Conservation (phyloP, 495 filamentous ascomycete species). For the Trichoderma erinaceum region DNA sequence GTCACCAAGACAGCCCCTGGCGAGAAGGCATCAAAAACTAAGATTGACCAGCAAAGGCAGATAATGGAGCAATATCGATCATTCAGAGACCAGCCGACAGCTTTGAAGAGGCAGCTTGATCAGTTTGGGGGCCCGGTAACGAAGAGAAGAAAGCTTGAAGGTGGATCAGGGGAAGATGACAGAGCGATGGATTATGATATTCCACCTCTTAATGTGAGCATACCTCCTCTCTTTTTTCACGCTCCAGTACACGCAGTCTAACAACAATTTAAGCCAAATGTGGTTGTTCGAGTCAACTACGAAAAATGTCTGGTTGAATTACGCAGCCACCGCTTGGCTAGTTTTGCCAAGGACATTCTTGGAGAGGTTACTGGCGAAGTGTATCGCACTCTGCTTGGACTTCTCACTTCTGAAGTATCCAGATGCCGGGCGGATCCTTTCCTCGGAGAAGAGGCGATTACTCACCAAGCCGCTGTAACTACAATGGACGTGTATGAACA, state of each 20-base stretch:
- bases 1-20: constrained; percentile 32
- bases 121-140: constrained; percentile 30
- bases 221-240: background rate
- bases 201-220: constrained; percentile 33
- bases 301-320: constrained; percentile 76
- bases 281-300: constrained; percentile 76
- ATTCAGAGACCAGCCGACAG: constrained; percentile 39
- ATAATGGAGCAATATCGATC: constrained; percentile 49
- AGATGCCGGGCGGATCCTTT: constrained; percentile 55
- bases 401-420: constrained; percentile 59
- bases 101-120: constrained; percentile 45
- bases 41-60: constrained; percentile 45
- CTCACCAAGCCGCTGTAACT: constrained; percentile 30
- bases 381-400: constrained; percentile 64
- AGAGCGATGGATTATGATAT: constrained; percentile 30
- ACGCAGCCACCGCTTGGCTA: constrained; percentile 68
- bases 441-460: constrained; percentile 42
- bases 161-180: constrained; percentile 23
- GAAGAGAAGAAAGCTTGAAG: constrained; percentile 44
- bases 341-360: constrained; percentile 51
- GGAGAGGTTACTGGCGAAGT: constrained; percentile 63
- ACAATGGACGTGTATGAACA: constrained; percentile 43
- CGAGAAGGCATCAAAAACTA: constrained; percentile 51
- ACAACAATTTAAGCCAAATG: constrained; percentile 32
- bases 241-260: background rate